These are phyloP conservation scores for Hyaloperonospora brassicae DNA, from an alignment of 352 stramenopile genomes.

Conservation along the genomic window DNA sequence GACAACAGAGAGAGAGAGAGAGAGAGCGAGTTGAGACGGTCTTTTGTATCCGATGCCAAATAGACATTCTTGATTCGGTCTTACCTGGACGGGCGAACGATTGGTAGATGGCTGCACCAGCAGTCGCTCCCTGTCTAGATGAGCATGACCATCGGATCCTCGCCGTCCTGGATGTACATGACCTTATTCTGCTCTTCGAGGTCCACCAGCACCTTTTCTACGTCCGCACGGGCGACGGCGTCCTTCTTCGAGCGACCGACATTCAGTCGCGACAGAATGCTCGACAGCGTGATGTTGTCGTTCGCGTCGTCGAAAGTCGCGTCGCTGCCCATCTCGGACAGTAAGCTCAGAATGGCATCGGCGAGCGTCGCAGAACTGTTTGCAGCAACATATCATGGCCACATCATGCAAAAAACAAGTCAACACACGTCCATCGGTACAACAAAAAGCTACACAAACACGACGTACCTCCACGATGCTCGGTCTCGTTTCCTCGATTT, in stretches of 20 bases:
- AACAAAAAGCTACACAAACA: conserved; percentile 1
- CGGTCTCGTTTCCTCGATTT: conserved; percentile 63
- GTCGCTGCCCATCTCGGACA: conserved; percentile 51
- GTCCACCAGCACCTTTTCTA: conserved; percentile 62
- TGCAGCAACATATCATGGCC: conserved; percentile 5
- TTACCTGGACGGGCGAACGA: background rate
- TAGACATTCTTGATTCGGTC: conserved; percentile 25
- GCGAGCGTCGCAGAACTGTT: conserved; percentile 46
- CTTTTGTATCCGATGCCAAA: conserved; percentile 24
- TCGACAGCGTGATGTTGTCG: conserved; percentile 50
- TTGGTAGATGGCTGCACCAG: no score
- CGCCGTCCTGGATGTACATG: conserved; percentile 83
- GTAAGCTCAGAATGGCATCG: conserved; percentile 51
- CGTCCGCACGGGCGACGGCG: conserved; percentile 36
- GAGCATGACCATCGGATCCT: conserved; percentile 78
- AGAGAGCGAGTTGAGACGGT: background rate
- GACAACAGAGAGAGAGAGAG: conserved; percentile 1
- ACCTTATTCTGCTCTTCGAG: conserved; percentile 86
- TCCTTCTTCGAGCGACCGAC: conserved; percentile 22
- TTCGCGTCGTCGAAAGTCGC: conserved; percentile 55
- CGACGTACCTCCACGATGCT: conserved; percentile 49
- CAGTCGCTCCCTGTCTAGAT: conserved; percentile 37
- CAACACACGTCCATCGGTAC: background rate
- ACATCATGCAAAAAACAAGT: background rate
- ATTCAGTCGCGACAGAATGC: conserved; percentile 56